Evolutionary conservation across 495 filamentous ascomycete genomes (phyloP).

Genomic region (Lentithecium fluviatile): DNA sequence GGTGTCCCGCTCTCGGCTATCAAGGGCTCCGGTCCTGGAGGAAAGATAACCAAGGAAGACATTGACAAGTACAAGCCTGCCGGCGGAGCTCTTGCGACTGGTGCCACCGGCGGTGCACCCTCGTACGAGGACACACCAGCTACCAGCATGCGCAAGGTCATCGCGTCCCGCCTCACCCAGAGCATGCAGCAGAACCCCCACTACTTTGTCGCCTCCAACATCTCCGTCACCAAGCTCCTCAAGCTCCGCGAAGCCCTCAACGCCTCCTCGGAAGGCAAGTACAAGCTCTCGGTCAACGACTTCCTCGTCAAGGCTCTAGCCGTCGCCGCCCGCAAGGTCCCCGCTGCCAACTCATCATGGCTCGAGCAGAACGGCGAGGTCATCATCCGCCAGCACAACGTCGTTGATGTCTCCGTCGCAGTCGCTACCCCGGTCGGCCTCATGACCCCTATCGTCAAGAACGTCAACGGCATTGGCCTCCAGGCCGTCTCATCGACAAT

Average conservation of each 20-base stretch:
- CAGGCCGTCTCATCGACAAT: constrained; percentile 81
- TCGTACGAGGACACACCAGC: constrained; percentile 82
- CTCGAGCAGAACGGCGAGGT: constrained; percentile 69
- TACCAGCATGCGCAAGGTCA: constrained; percentile 95
- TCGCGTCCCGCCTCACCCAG: constrained; percentile 85
- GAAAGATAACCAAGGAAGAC: constrained; percentile 87
- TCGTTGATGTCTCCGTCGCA: constrained; percentile 87
- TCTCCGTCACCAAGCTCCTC: constrained; percentile 90
- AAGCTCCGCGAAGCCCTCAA: constrained; percentile 96
- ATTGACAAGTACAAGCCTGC: constrained; percentile 76
- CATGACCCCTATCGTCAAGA: constrained; percentile 95
- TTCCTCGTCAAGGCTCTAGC: constrained; percentile 97
- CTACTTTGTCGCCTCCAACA: constrained; percentile 86
- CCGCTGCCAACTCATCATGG: constrained; percentile 94
- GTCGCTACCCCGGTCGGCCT: constrained; percentile 92
- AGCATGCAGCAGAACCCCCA: constrained; percentile 92
- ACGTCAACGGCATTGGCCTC: constrained; percentile 78
- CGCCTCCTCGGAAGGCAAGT: constrained; percentile 79
- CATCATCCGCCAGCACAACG: constrained; percentile 87
- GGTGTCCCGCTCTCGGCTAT: constrained; percentile 74
- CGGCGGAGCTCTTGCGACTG: constrained; percentile 47
- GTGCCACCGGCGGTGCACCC: constrained; percentile 55
- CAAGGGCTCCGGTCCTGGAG: constrained; percentile 84
- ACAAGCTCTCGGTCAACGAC: constrained; percentile 99
- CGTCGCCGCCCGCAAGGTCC: constrained; percentile 86